Conservation (phyloP, 1,139 yeast species). For the Lodderomyces parapsilosis region DNA sequence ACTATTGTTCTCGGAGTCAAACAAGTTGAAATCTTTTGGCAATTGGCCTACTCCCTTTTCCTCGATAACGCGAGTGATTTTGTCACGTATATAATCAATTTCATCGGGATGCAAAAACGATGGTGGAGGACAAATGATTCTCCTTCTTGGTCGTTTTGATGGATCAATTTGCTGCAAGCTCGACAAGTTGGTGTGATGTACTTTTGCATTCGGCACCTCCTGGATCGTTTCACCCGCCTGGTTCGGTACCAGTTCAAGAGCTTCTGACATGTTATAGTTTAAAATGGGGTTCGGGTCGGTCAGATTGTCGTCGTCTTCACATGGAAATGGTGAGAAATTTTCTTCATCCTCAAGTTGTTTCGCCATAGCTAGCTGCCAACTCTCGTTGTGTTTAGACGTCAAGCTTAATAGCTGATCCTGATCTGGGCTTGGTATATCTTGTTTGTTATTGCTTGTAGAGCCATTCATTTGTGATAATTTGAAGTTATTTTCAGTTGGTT, state of each 20-base stretch:
- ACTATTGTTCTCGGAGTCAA: conserved; percentile 47
- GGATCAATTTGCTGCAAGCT: neutral
- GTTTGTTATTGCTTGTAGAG: neutral
- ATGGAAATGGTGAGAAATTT: conserved; percentile 32
- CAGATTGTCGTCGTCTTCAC: conserved; percentile 16
- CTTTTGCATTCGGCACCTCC: conserved; percentile 2
- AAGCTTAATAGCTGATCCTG: conserved; percentile 27
- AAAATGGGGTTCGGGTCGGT: conserved; percentile 22
- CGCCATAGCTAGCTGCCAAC: conserved; percentile 38
- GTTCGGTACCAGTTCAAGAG: conserved; percentile 27
- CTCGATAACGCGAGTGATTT: conserved; percentile 26
- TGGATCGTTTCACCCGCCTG: conserved; percentile 13
- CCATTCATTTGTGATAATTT: neutral
- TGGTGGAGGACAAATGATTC: conserved; percentile 12
- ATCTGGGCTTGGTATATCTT: neutral
- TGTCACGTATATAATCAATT: conserved; percentile 31
- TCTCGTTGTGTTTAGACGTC: conserved; percentile 38
- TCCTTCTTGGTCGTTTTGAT: conserved; percentile 5
- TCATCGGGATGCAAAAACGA: conserved; percentile 30
- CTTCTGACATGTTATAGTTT: conserved; percentile 32
- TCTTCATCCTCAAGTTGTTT: conserved; percentile 25
- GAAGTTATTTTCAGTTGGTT: neutral
- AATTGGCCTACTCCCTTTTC: conserved; percentile 8
- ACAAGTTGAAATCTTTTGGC: conserved; percentile 34
- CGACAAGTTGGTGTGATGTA: neutral